Evolutionary conservation across 2,329 filamentous ascomycete species (phyloP).

Genomic region (Alternaria sp.): DNA sequence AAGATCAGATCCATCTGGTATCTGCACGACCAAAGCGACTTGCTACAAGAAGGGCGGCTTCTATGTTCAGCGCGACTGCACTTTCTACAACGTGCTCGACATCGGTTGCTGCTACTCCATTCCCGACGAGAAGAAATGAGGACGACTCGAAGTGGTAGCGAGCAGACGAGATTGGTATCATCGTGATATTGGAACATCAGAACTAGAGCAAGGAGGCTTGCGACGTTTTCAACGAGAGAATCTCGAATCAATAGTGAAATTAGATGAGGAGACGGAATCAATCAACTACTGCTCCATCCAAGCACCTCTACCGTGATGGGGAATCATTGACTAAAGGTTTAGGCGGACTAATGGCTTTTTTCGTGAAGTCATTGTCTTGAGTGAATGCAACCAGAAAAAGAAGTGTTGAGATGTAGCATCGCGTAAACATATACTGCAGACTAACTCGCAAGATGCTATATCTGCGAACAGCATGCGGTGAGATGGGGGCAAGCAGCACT

Average conservation of each 20-base stretch:
- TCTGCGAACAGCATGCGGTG: too few relatives aligned
- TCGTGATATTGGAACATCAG: background rate
- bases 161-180: background rate
- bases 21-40: conserved; percentile 37
- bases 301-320: background rate
- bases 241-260: background rate
- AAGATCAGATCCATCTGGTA: conserved; percentile 37
- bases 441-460: background rate
- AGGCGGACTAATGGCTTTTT: background rate
- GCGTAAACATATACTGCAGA: background rate
- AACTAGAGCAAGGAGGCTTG: background rate
- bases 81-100: conserved; percentile 42
- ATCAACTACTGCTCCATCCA: background rate
- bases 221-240: background rate
- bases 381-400: background rate
- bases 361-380: background rate
- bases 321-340: background rate
- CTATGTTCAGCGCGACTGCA: conserved; percentile 43
- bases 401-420: background rate
- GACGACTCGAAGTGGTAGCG: background rate
- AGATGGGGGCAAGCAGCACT: background rate
- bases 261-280: background rate
- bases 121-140: conserved; percentile 27
- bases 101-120: conserved; percentile 44
- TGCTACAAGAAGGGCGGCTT: conserved; percentile 39